Evolutionary conservation across 345 rosid genomes (phyloP).

Genomic region (Heritiera littoralis): DNA sequence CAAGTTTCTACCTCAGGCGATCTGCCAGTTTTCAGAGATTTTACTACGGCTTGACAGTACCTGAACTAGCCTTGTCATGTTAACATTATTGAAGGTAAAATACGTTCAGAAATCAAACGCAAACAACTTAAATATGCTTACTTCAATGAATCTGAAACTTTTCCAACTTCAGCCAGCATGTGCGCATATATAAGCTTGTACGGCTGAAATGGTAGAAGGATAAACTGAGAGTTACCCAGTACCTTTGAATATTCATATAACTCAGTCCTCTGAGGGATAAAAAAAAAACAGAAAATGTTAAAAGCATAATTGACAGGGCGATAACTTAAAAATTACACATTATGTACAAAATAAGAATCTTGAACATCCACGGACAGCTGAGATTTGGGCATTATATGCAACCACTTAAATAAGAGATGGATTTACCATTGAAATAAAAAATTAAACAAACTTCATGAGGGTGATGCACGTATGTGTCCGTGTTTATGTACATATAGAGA

Average conservation of each 20-base stretch:
- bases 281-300: not conserved
- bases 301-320: not conserved
- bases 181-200: conserved; percentile 93
- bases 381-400: not conserved
- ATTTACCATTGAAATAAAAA: not conserved
- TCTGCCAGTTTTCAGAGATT: conserved; percentile 71
- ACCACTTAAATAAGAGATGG: not conserved
- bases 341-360: not conserved
- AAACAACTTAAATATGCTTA: conserved; percentile 41
- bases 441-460: not conserved
- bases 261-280: conserved; percentile 77
- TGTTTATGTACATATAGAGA: not conserved
- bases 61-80: conserved; percentile 37
- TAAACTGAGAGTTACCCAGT: conserved; percentile 93
- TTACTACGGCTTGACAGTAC: conserved; percentile 73
- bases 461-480: not conserved
- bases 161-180: conserved; percentile 98
- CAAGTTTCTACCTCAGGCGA: conserved; percentile 67
- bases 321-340: not conserved
- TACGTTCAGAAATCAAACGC: conserved; percentile 9
- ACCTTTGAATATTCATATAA: conserved; percentile 92
- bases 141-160: conserved; percentile 86
- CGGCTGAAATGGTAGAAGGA: conserved; percentile 87
- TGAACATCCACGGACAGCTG: not conserved
- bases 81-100: conserved; percentile 32